Evolutionary conservation across 2,329 filamentous ascomycete species (phyloP).

Genomic region (Raffaelea ambrosiae): DNA sequence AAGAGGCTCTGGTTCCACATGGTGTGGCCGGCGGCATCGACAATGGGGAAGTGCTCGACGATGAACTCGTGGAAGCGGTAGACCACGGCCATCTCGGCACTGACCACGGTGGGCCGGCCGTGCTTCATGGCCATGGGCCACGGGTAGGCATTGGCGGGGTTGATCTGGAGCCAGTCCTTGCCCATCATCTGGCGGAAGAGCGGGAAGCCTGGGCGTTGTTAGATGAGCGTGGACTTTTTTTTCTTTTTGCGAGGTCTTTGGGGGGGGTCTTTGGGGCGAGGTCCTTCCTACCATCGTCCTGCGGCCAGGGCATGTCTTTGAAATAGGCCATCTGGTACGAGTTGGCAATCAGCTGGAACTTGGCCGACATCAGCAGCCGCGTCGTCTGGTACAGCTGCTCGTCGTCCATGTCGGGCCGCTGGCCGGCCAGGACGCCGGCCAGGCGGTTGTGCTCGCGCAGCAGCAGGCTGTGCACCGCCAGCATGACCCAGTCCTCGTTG

Average conservation of each 20-base stretch:
- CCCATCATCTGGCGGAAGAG: constrained; percentile 11
- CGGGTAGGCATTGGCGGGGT: constrained; percentile 11
- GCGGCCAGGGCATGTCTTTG: constrained; percentile 12
- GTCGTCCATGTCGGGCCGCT: constrained; percentile 9
- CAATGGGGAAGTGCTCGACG: constrained; percentile 9
- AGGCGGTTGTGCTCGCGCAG: constrained; percentile 14
- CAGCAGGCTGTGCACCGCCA: constrained; percentile 11
- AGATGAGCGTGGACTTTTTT: too few relatives aligned
- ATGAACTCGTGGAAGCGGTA: constrained; percentile 14
- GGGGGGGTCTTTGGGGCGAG: too few relatives aligned
- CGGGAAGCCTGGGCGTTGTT: too few relatives aligned
- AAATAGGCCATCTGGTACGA: constrained; percentile 14
- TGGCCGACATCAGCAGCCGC: constrained; percentile 11
- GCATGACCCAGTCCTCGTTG: constrained; percentile 13
- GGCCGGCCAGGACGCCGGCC: constrained; percentile 6
- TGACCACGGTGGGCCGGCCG: constrained; percentile 8
- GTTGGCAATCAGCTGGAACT: constrained; percentile 12
- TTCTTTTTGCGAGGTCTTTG: too few relatives aligned
- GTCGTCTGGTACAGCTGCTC: constrained; percentile 12
- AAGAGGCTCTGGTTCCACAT: constrained; percentile 12
- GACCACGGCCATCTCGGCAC: constrained; percentile 11
- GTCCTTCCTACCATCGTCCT: constrained; percentile 8
- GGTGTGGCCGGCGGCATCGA: constrained; percentile 7
- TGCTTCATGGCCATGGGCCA: constrained; percentile 9
- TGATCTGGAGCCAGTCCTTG: constrained; percentile 9